A percentile compares a stretch with the other conserved stretches of the same genome.
Evolutionary conservation across 306 rosid genomes (phyloP).

Genomic region (Fragaria iinumae): DNA sequence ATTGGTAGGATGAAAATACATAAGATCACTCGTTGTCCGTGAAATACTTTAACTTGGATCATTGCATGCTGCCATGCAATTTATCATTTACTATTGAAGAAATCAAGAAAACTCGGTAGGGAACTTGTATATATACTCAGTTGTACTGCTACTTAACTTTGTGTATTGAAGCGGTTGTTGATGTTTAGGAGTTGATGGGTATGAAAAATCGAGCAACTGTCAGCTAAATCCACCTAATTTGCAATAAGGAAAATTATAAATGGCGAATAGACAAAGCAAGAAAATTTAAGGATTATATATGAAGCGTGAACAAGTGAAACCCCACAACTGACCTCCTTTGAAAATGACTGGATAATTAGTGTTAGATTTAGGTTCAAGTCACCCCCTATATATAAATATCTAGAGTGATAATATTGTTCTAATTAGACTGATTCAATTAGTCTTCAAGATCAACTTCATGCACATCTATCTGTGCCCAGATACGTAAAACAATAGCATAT

Average conservation of each 20-base stretch:
- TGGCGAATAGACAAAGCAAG: slow-evolving; percentile 9
- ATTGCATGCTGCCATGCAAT: not conserved
- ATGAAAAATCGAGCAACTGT: slow-evolving; percentile 37
- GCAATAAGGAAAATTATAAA: slow-evolving; percentile 23
- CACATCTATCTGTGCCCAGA: not conserved
- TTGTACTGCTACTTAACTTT: not conserved
- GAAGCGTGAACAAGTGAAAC: slow-evolving; percentile 17
- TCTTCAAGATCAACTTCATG: not conserved
- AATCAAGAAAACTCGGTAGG: not conserved
- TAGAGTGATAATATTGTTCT: not conserved
- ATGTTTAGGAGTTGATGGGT: slow-evolving; percentile 36
- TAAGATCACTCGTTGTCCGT: too few species aligned
- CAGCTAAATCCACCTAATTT: slow-evolving; percentile 59
- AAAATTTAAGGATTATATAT: slow-evolving; percentile 1
- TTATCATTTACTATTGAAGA: too few species aligned
- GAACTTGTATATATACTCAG: not conserved
- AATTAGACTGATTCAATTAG: not conserved
- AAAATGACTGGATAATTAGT: slow-evolving; percentile 25
- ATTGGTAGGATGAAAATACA: too few species aligned
- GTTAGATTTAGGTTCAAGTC: not conserved
- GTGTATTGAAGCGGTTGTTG: slow-evolving; percentile 28
- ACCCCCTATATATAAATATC: not conserved
- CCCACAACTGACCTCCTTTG: slow-evolving; percentile 24
- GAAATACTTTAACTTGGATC: too few species aligned
- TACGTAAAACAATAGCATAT: not conserved